Percentiles rank a stretch among this genome's conserved stretches.
Evolutionary conservation across 805 yeast genomes (phyloP).

Genomic region (Phaffomyces opuntiae): DNA sequence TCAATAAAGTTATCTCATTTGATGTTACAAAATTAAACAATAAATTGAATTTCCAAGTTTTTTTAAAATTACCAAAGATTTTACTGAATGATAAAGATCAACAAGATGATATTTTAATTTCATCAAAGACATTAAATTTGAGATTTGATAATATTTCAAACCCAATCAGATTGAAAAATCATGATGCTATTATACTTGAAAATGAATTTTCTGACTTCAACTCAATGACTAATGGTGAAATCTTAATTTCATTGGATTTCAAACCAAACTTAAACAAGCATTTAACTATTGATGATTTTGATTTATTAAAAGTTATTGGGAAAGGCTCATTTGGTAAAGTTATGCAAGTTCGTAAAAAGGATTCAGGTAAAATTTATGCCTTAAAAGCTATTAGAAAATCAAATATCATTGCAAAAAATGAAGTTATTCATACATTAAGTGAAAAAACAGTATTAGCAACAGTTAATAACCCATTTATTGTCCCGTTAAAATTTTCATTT

Average conservation of each 20-base stretch:
- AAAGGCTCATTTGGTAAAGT: constrained; percentile 98
- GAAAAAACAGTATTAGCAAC: constrained; percentile 93
- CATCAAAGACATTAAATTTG: constrained; percentile 59
- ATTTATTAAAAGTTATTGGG: constrained; percentile 88
- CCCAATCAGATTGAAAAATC: constrained; percentile 56
- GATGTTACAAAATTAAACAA: constrained; percentile 69
- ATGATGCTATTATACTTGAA: constrained; percentile 43
- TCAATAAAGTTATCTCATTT: constrained; percentile 86
- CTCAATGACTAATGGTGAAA: constrained; percentile 33
- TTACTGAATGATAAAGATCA: constrained; percentile 24
- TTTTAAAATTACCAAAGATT: constrained; percentile 67
- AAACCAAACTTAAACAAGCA: constrained; percentile 61
- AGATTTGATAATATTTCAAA: constrained; percentile 43
- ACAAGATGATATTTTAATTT: constrained; percentile 58
- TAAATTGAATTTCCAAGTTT: constrained; percentile 67
- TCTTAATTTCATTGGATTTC: constrained; percentile 61
- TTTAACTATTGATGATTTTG: constrained; percentile 85
- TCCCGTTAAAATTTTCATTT: constrained; percentile 91
- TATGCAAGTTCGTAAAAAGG: constrained; percentile 96
- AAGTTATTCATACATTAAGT: constrained; percentile 93
- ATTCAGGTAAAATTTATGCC: constrained; percentile 91
- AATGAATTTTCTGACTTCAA: constrained; percentile 21
- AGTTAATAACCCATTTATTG: constrained; percentile 91
- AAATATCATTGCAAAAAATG: constrained; percentile 88
- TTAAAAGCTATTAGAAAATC: constrained; percentile 90